phyloP scores from a whole-genome alignment of 2,329 filamentous ascomycete genomes.

The Endocalyx cinctus region DNA sequence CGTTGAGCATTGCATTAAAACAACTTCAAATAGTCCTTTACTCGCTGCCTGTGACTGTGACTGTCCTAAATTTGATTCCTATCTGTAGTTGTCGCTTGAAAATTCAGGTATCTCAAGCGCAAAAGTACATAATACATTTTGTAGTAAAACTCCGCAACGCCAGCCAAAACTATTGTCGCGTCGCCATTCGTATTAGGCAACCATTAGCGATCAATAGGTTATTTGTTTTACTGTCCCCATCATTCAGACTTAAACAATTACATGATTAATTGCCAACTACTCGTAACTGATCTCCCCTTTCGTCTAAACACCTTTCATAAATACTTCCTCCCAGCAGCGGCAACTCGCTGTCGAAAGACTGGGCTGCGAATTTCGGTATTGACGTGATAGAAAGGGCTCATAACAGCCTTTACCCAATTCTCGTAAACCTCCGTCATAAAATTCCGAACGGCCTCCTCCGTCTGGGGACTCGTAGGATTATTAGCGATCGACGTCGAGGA shows the following conservation, averaged over 20 bases:
- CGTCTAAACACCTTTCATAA: conserved; percentile 59
- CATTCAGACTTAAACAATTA: too few relatives aligned
- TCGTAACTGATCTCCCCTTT: too few relatives aligned
- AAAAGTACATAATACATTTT: too few relatives aligned
- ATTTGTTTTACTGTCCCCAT: too few relatives aligned
- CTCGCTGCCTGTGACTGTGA: conserved; percentile 1
- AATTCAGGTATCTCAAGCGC: too few relatives aligned
- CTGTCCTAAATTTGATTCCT: too few relatives aligned
- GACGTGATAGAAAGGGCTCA: conserved; percentile 91
- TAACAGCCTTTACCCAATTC: conserved; percentile 91
- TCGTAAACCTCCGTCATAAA: conserved; percentile 97
- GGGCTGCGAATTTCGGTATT: conserved; percentile 84
- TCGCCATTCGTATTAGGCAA: too few relatives aligned
- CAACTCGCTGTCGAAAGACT: conserved; percentile 76
- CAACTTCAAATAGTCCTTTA: conserved; percentile 1
- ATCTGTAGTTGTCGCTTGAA: too few relatives aligned
- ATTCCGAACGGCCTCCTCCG: conserved; percentile 90
- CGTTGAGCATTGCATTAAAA: conserved; percentile 16
- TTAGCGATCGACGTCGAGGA: conserved; percentile 66
- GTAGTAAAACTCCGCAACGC: too few relatives aligned
- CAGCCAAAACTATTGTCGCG: too few relatives aligned
- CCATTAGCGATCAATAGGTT: too few relatives aligned
- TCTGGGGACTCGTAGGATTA: conserved; percentile 83
- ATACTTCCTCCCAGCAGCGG: conserved; percentile 88
- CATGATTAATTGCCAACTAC: too few relatives aligned